Percentiles rank a stretch among this genome's conserved stretches.
phyloP scores from a whole-genome alignment of 495 filamentous ascomycete genomes.

The Tuber melanosporum region DNA sequence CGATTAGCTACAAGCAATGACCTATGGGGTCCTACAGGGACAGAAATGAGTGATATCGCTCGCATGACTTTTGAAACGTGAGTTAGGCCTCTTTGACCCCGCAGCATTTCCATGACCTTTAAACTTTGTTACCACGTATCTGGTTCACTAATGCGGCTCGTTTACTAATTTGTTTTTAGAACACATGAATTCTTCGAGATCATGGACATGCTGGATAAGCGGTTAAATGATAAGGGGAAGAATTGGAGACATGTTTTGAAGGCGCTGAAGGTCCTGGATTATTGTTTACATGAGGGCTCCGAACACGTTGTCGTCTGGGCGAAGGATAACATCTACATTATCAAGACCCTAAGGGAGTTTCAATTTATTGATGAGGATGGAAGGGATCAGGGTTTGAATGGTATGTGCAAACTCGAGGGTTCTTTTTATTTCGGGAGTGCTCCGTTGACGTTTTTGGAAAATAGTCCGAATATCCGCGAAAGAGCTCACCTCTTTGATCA shows the following conservation, averaged over 20 bases:
- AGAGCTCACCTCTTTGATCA: constrained; percentile 86
- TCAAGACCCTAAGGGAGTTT: constrained; percentile 97
- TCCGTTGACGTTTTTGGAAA: constrained; percentile 18
- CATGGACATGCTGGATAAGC: constrained; percentile 99
- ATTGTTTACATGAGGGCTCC: constrained; percentile 94
- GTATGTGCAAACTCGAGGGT: constrained; percentile 47
- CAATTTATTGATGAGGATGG: constrained; percentile 92
- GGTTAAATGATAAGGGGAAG: constrained; percentile 98
- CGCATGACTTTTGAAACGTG: constrained; percentile 96
- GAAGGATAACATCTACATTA: constrained; percentile 93
- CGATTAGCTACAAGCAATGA: constrained; percentile 90
- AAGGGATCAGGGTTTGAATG: constrained; percentile 89
- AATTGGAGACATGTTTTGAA: constrained; percentile 99
- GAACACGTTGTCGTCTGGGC: constrained; percentile 98
- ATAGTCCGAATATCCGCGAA: constrained; percentile 92
- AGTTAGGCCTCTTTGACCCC: constrained; percentile 39
- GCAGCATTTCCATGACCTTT: constrained; percentile 14
- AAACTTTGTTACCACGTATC: constrained; percentile 11
- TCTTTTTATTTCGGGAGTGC: constrained; percentile 3
- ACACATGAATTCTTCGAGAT: constrained; percentile 98
- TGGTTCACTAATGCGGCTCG: neutral
- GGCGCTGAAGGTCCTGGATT: constrained; percentile 94
- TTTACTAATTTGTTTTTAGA: constrained; percentile 47
- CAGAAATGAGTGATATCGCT: constrained; percentile 98
- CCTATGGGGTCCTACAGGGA: constrained; percentile 96